A percentile compares a stretch with the other conserved stretches of the same genome.
Evolutionary conservation across 169 alveolate species (phyloP).

Genomic region (Besnoitia besnoiti): DNA sequence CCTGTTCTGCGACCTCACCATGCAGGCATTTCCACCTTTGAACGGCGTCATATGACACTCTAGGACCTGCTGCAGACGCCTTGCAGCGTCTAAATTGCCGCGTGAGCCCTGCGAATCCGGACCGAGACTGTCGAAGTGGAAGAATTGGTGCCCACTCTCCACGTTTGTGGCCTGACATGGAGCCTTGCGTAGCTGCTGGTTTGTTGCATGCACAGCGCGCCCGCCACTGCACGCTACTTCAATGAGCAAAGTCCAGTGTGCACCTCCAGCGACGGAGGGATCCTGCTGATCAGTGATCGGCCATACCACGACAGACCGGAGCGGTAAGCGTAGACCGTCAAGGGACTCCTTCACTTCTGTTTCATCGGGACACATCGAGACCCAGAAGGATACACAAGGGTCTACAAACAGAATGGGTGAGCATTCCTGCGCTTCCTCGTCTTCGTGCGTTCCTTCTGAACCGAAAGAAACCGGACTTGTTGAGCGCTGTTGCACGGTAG

Average conservation of each 20-base stretch:
- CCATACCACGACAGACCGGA: neutral
- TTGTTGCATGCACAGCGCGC: neutral
- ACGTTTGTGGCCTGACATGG: neutral
- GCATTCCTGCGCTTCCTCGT: neutral
- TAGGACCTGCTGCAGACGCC: neutral
- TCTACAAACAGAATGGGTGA: slow-evolving; percentile 15
- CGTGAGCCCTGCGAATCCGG: neutral
- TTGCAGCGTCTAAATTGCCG: neutral
- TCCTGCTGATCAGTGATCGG: neutral
- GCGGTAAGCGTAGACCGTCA: neutral
- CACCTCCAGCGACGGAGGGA: neutral
- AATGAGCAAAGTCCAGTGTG: slow-evolving; percentile 5
- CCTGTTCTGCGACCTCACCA: neutral
- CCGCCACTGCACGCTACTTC: neutral
- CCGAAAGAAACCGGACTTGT: too few species aligned
- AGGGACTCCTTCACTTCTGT: neutral
- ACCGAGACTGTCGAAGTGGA: slow-evolving; percentile 1
- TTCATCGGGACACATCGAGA: neutral
- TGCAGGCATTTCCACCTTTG: neutral
- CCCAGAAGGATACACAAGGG: slow-evolving; percentile 3
- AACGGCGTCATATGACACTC: neutral
- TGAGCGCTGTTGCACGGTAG: too few species aligned
- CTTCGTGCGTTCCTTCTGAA: neutral
- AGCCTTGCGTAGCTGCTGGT: neutral
- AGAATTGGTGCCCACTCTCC: neutral